Percentiles rank a stretch among this genome's conserved stretches.
Evolutionary conservation across 2,329 filamentous ascomycete species (phyloP).

Genomic region (Hirsutella thompsonii): DNA sequence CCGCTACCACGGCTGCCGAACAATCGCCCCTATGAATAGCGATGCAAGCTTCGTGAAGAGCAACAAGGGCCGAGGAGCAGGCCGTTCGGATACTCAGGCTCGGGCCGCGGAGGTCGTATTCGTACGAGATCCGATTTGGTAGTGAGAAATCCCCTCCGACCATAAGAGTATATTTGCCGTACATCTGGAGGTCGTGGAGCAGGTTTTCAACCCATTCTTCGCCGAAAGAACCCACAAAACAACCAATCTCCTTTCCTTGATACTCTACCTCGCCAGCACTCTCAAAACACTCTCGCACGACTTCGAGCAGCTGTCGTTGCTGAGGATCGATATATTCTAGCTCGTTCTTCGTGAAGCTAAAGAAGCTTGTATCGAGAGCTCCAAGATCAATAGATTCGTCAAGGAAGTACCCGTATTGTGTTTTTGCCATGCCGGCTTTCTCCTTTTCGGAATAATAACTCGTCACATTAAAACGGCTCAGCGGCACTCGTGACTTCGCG

Average conservation of each 20-base stretch:
- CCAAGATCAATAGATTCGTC: slow-evolving; percentile 8
- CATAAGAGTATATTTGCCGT: slow-evolving; percentile 7
- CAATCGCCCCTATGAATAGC: no score
- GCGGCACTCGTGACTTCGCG: not conserved
- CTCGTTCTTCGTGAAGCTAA: slow-evolving; percentile 12
- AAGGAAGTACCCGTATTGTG: slow-evolving; percentile 12
- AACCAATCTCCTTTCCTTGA: slow-evolving; percentile 3
- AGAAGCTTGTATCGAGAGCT: slow-evolving; percentile 11
- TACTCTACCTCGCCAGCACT: slow-evolving; percentile 3
- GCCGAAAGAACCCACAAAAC: slow-evolving; percentile 5
- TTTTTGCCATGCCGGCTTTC: not conserved
- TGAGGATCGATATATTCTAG: slow-evolving; percentile 17
- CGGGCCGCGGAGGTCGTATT: no score
- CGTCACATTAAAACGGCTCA: not conserved
- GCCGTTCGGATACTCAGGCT: no score
- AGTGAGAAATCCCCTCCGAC: slow-evolving; percentile 14
- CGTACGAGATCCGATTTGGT: slow-evolving; percentile 8
- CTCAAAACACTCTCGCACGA: slow-evolving; percentile 9
- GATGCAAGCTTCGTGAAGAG: no score
- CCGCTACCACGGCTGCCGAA: slow-evolving; percentile 12
- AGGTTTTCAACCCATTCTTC: slow-evolving; percentile 5
- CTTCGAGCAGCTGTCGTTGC: slow-evolving; percentile 16
- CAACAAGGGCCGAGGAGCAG: no score
- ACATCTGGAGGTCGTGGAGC: slow-evolving; percentile 3
- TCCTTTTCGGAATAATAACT: not conserved